Evolutionary conservation across 169 alveolate genomes (phyloP).

Genomic region (Cystoisospora suis): DNA sequence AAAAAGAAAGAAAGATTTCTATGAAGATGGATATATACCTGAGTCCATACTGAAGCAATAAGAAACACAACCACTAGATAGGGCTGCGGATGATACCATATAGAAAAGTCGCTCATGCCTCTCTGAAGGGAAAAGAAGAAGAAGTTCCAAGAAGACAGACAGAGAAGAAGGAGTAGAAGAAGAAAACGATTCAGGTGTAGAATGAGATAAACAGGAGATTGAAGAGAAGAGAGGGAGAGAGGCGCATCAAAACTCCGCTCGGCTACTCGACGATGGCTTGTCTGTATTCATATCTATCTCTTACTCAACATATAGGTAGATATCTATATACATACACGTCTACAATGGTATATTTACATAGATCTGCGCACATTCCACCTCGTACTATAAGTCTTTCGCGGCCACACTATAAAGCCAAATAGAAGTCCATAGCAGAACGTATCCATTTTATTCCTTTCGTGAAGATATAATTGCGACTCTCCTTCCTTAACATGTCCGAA

Average conservation of each 20-base stretch:
- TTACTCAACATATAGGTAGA: background rate
- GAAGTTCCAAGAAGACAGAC: background rate
- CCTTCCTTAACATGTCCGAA: too few species aligned
- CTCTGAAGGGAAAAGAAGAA: conserved; percentile 45
- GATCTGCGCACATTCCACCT: background rate
- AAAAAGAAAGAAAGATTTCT: background rate
- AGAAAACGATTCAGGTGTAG: background rate
- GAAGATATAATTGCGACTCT: too few species aligned
- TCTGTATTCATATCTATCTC: too few species aligned
- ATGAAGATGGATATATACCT: background rate
- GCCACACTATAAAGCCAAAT: too few species aligned
- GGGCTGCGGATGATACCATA: conserved; percentile 77
- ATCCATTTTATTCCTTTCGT: too few species aligned
- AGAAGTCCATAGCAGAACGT: too few species aligned
- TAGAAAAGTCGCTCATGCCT: conserved; percentile 68
- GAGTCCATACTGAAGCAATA: conserved; percentile 76
- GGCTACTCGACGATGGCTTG: too few species aligned
- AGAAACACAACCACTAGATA: conserved; percentile 77
- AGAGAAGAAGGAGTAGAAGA: background rate
- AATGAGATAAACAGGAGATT: background rate
- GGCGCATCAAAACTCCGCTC: background rate
- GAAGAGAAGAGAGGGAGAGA: background rate
- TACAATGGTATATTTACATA: background rate
- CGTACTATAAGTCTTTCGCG: too few species aligned
- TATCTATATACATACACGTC: background rate